phyloP scores from a whole-genome alignment of 768 basidiomycete genomes.

The Tricholoma sp. region DNA sequence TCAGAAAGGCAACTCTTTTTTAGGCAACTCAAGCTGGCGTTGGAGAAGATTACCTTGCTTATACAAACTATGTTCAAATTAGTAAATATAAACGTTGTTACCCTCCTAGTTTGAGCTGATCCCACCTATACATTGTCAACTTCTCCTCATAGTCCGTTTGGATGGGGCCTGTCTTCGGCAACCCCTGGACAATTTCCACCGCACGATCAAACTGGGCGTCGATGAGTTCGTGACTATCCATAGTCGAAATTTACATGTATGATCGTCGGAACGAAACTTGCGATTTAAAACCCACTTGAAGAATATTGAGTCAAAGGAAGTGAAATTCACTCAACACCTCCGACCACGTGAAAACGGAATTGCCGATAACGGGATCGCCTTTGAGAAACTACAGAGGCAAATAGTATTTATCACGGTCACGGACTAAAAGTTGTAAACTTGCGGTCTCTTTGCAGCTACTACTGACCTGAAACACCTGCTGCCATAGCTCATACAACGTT shows the following conservation, averaged over 20 bases:
- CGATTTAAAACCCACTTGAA: neutral
- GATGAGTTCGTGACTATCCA: slow-evolving; percentile 64
- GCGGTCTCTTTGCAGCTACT: too few relatives aligned
- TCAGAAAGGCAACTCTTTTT: slow-evolving; percentile 7
- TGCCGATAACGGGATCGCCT: too few relatives aligned
- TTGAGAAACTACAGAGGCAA: neutral
- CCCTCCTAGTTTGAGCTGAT: slow-evolving; percentile 12
- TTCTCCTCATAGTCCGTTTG: slow-evolving; percentile 97
- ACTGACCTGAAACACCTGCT: too few relatives aligned
- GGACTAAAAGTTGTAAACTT: too few relatives aligned
- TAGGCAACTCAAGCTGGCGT: neutral
- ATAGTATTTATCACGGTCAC: neutral
- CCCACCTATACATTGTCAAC: slow-evolving; percentile 82
- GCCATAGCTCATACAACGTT: too few relatives aligned
- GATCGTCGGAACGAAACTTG: neutral
- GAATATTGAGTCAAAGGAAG: neutral
- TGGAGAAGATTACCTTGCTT: slow-evolving; percentile 73
- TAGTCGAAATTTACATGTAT: slow-evolving; percentile 17
- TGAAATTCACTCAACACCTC: too few relatives aligned
- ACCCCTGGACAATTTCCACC: slow-evolving; percentile 87
- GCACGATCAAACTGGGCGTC: slow-evolving; percentile 89
- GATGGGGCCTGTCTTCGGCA: slow-evolving; percentile 92
- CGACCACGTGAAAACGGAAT: too few relatives aligned
- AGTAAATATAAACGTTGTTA: neutral
- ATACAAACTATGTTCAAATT: slow-evolving; percentile 56